phyloP scores from a whole-genome alignment of 2,329 filamentous ascomycete genomes.

The Colletotrichum sp. region DNA sequence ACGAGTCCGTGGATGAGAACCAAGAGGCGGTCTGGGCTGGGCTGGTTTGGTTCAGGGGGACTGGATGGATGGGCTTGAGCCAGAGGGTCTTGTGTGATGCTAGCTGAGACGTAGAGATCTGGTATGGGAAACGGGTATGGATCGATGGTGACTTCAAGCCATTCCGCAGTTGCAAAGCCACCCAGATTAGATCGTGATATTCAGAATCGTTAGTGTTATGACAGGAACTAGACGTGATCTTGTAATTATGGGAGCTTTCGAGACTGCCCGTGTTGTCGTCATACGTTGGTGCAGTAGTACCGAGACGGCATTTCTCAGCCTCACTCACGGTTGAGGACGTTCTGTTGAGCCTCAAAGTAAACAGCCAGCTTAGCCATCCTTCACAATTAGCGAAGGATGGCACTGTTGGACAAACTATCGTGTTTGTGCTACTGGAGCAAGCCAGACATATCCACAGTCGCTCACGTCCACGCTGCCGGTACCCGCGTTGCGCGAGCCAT shows the following conservation, averaged over 20 bases:
- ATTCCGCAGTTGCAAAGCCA: not conserved
- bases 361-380: too few relatives aligned
- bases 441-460: not conserved
- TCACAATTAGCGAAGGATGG: not conserved
- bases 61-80: not conserved
- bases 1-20: not conserved
- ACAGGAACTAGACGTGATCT: not conserved
- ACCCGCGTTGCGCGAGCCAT: not conserved
- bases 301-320: not conserved
- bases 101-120: not conserved
- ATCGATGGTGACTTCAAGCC: not conserved
- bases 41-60: accelerated
- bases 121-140: not conserved
- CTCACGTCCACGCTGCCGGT: not conserved
- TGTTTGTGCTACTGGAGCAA: not conserved
- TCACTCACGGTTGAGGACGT: accelerated
- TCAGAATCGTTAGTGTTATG: accelerated
- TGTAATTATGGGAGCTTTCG: not conserved
- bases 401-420: not conserved
- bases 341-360: not conserved
- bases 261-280: accelerated
- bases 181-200: accelerated
- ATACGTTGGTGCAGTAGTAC: too few relatives aligned
- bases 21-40: not conserved
- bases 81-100: not conserved